phyloP scores from a whole-genome alignment of 257 asterid species.

The Hygrophila difformis region DNA sequence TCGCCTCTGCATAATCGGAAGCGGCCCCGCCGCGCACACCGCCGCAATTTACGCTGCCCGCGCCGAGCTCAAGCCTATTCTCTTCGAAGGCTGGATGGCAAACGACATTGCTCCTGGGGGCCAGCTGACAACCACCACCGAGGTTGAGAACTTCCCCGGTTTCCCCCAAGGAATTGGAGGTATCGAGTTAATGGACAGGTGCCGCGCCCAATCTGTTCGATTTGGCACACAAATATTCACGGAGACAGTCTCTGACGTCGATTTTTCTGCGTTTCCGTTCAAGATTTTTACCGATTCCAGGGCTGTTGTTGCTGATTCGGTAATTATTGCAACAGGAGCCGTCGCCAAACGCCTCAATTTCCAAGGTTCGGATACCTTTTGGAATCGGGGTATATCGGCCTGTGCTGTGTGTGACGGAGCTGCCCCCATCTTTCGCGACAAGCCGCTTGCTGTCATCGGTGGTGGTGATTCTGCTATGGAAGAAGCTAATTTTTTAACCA shows the following conservation, averaged over 20 bases:
- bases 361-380: constrained; percentile 60
- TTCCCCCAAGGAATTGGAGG: constrained; percentile 83
- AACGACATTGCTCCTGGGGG: constrained; percentile 97
- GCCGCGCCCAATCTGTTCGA: constrained; percentile 55
- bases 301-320: constrained; percentile 72
- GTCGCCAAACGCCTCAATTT: constrained; percentile 69
- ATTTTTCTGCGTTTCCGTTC: constrained; percentile 54
- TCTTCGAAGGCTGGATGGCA: constrained; percentile 97
- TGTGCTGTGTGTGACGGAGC: constrained; percentile 98
- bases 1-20: constrained; percentile 80
- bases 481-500: constrained; percentile 80
- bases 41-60: constrained; percentile 95
- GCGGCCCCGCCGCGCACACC: constrained; percentile 99
- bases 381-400: constrained; percentile 94
- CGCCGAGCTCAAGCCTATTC: constrained; percentile 84
- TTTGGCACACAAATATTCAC: constrained; percentile 67
- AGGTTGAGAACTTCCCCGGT: constrained; percentile 93
- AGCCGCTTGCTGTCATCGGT: constrained; percentile 83
- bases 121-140: constrained; percentile 89
- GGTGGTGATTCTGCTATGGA: constrained; percentile 99
- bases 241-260: constrained; percentile 66
- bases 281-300: constrained; percentile 40
- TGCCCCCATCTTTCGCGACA: constrained; percentile 77
- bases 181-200: constrained; percentile 55
- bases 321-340: constrained; percentile 80